phyloP scores from a whole-genome alignment of 2,329 filamentous ascomycete species.

The Aspergillus novoparasiticus region DNA sequence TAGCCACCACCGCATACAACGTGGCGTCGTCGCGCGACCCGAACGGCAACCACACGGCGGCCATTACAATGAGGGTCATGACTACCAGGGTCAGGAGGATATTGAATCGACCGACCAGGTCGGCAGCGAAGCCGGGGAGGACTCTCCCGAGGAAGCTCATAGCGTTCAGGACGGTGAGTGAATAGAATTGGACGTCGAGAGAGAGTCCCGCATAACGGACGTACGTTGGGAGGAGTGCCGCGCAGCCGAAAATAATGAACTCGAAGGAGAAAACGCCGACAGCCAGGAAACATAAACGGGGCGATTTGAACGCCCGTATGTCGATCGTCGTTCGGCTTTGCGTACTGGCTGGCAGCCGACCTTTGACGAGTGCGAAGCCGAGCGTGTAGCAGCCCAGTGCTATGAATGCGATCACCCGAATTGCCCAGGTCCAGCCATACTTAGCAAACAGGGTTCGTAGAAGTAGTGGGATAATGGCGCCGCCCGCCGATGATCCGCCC shows the following conservation, averaged over 20 bases:
- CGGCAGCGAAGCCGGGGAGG: conserved; percentile 48
- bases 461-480: conserved; percentile 40
- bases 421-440: conserved; percentile 41
- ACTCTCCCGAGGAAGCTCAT: conserved; percentile 48
- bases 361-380: conserved; percentile 37
- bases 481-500: conserved; percentile 42
- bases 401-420: conserved; percentile 41
- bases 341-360: conserved; percentile 33
- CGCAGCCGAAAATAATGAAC: conserved; percentile 53
- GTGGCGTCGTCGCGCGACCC: conserved; percentile 42
- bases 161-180: conserved; percentile 50
- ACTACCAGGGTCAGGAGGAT: conserved; percentile 41
- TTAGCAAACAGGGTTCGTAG: conserved; percentile 32
- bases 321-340: conserved; percentile 39
- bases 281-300: conserved; percentile 47
- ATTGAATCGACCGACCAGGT: conserved; percentile 51
- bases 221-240: conserved; percentile 52
- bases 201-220: conserved; percentile 41
- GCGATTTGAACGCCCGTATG: conserved; percentile 44
- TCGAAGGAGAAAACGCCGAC: conserved; percentile 51
- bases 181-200: conserved; percentile 45
- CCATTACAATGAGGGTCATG: conserved; percentile 45
- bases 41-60: conserved; percentile 49
- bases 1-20: conserved; percentile 48
- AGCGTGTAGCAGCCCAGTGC: conserved; percentile 36